Conservation (phyloP, 192 early-diverging fungal genomes). For the Coemansia sp. region DNA sequence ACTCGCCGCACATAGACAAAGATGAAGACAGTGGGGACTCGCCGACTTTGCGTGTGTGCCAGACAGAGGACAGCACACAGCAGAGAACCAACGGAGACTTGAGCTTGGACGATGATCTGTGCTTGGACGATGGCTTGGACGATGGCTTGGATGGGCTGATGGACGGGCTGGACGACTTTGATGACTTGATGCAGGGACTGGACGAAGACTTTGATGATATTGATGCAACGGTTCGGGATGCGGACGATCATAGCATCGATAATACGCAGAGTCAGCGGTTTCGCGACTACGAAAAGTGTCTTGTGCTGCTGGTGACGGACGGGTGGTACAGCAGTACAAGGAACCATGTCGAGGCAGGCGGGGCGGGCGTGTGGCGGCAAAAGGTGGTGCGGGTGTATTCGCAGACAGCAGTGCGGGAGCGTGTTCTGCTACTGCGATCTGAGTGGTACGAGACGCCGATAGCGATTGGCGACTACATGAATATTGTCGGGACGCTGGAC, state of each 20-base stretch:
- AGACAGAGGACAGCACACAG: not conserved
- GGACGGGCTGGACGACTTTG: slow-evolving; percentile 15
- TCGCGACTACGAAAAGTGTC: slow-evolving; percentile 30
- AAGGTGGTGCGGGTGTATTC: slow-evolving; percentile 46
- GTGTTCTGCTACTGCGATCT: slow-evolving; percentile 59
- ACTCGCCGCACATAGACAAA: not conserved
- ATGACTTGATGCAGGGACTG: slow-evolving; percentile 6
- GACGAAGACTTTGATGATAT: not conserved
- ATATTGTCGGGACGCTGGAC: slow-evolving; percentile 30
- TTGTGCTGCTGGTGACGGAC: slow-evolving; percentile 39
- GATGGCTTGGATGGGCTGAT: slow-evolving; percentile 38
- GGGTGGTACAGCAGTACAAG: slow-evolving; percentile 26
- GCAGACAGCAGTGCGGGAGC: slow-evolving; percentile 35
- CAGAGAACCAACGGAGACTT: not conserved
- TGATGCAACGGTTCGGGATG: not conserved
- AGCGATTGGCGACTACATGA: slow-evolving; percentile 64
- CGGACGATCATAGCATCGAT: not conserved
- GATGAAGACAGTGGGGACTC: not conserved
- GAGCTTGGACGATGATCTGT: slow-evolving; percentile 7
- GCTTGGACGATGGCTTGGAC: slow-evolving; percentile 36
- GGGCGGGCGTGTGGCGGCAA: slow-evolving; percentile 19
- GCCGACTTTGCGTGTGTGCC: not conserved
- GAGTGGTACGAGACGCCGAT: slow-evolving; percentile 67
- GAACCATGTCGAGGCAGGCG: slow-evolving; percentile 1
- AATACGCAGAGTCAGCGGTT: slow-evolving; percentile 10